Conservation (phyloP, 495 filamentous ascomycete species). For the Lasiosphaeria ovina region DNA sequence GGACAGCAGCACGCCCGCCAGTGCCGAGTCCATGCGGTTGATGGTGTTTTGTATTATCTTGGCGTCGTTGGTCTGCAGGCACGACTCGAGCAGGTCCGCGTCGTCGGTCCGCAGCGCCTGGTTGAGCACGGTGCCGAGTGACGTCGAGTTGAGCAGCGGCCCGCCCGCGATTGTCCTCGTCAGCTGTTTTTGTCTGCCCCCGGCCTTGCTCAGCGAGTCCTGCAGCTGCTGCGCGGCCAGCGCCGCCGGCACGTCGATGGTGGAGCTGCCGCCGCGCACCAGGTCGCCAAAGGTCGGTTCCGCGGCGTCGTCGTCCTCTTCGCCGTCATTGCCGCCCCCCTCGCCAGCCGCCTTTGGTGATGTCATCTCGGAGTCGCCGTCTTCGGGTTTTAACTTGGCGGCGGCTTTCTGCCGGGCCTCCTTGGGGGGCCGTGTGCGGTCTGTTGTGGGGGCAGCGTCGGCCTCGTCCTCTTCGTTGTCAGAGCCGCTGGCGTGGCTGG, state of each 20-base stretch:
- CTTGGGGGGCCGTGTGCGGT: slow-evolving; percentile 8
- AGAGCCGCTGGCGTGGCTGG: slow-evolving; percentile 39
- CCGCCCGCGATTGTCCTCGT: slow-evolving; percentile 42
- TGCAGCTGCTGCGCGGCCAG: slow-evolving; percentile 41
- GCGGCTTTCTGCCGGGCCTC: neutral
- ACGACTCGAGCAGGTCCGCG: slow-evolving; percentile 80
- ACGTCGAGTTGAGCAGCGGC: slow-evolving; percentile 66
- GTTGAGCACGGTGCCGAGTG: slow-evolving; percentile 82
- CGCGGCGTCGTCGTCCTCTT: slow-evolving; percentile 48
- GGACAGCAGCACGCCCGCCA: slow-evolving; percentile 73
- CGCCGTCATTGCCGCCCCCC: slow-evolving; percentile 39
- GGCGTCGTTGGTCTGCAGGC: slow-evolving; percentile 74
- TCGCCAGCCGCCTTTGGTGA: slow-evolving; percentile 35
- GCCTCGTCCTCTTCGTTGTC: slow-evolving; percentile 34
- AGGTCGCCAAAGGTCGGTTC: slow-evolving; percentile 84
- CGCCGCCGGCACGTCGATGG: slow-evolving; percentile 72
- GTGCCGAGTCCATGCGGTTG: slow-evolving; percentile 78
- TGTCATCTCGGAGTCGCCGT: slow-evolving; percentile 27
- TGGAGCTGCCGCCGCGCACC: slow-evolving; percentile 65
- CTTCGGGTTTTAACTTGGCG: slow-evolving; percentile 22
- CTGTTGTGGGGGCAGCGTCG: slow-evolving; percentile 15
- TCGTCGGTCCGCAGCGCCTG: slow-evolving; percentile 94
- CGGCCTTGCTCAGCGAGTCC: neutral
- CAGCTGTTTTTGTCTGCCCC: slow-evolving; percentile 9
- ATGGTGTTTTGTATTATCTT: slow-evolving; percentile 81